Evolutionary conservation across 345 rosid species (phyloP).

Genomic region (Eucalyptus sp.): DNA sequence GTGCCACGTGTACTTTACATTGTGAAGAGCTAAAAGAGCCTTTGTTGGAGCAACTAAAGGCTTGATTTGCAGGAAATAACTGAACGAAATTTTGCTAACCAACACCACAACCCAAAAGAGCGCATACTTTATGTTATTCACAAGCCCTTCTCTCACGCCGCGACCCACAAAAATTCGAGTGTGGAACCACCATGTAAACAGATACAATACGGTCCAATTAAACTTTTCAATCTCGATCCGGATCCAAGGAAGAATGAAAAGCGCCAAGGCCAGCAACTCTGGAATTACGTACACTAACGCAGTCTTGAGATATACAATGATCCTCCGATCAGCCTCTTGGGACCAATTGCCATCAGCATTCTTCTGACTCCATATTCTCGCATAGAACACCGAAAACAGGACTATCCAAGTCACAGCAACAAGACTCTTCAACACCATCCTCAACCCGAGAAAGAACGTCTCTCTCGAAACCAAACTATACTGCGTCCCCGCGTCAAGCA

Average conservation of each 20-base stretch:
- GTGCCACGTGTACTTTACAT: slow-evolving; percentile 44
- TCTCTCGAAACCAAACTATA: slow-evolving; percentile 72
- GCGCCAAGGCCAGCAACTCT: slow-evolving; percentile 56
- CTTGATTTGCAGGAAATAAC: slow-evolving; percentile 72
- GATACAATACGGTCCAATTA: slow-evolving; percentile 45
- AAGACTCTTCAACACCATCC: slow-evolving; percentile 63
- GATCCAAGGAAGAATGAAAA: slow-evolving; percentile 78
- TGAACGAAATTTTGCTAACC: slow-evolving; percentile 56
- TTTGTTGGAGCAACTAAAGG: slow-evolving; percentile 67
- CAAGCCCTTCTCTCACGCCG: slow-evolving; percentile 81
- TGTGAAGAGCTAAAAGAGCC: slow-evolving; percentile 24
- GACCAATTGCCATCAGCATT: slow-evolving; percentile 51
- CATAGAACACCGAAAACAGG: slow-evolving; percentile 63
- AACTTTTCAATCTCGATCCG: slow-evolving; percentile 64
- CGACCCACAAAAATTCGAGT: slow-evolving; percentile 73
- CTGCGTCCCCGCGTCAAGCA: slow-evolving; percentile 85
- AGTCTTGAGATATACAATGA: slow-evolving; percentile 48
- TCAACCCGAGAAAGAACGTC: slow-evolving; percentile 42
- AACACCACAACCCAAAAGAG: slow-evolving; percentile 64
- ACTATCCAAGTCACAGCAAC: slow-evolving; percentile 70
- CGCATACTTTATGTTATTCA: slow-evolving; percentile 60
- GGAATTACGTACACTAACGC: slow-evolving; percentile 58
- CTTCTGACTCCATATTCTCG: slow-evolving; percentile 74
- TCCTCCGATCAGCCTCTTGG: slow-evolving; percentile 41
- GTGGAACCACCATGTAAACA: slow-evolving; percentile 90